These are phyloP conservation scores for Phaffomyces thermotolerans DNA, from an alignment of 805 yeast genomes.

Conservation along the genomic window DNA sequence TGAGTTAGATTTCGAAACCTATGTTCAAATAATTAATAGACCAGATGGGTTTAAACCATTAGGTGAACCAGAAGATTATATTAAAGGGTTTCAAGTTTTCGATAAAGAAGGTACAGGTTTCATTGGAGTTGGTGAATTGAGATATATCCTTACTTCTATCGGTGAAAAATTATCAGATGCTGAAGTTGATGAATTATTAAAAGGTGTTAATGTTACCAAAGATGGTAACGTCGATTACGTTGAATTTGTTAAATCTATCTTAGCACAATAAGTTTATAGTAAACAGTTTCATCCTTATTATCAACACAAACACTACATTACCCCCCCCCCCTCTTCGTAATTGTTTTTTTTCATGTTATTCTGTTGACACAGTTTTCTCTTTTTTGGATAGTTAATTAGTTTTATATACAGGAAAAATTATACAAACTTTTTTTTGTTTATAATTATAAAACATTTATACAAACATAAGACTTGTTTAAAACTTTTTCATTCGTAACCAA, in stretches of 20 bases:
- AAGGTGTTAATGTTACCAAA: constrained; percentile 88
- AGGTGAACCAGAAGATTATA: constrained; percentile 83
- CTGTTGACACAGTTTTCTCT: background rate
- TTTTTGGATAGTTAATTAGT: background rate
- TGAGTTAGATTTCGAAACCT: constrained; percentile 65
- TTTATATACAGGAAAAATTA: background rate
- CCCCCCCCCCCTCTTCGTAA: too few relatives aligned
- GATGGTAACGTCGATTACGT: constrained; percentile 95
- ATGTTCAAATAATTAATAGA: constrained; percentile 69
- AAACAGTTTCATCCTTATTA: background rate
- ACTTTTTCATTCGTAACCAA: too few relatives aligned
- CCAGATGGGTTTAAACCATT: constrained; percentile 84
- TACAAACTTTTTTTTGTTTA: too few relatives aligned
- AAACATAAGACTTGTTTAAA: too few relatives aligned
- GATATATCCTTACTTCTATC: constrained; percentile 89
- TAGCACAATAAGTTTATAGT: constrained; percentile 62
- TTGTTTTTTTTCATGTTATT: background rate
- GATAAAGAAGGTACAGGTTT: constrained; percentile 94
- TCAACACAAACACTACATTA: too few relatives aligned
- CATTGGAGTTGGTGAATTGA: constrained; percentile 94
- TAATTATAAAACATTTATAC: too few relatives aligned
- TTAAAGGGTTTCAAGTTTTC: constrained; percentile 94
- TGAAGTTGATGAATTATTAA: constrained; percentile 93
- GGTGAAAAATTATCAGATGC: constrained; percentile 89
- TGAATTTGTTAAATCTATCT: constrained; percentile 86